Conservation (phyloP, 164 flowering plant genomes). For the Vitis riparia region DNA sequence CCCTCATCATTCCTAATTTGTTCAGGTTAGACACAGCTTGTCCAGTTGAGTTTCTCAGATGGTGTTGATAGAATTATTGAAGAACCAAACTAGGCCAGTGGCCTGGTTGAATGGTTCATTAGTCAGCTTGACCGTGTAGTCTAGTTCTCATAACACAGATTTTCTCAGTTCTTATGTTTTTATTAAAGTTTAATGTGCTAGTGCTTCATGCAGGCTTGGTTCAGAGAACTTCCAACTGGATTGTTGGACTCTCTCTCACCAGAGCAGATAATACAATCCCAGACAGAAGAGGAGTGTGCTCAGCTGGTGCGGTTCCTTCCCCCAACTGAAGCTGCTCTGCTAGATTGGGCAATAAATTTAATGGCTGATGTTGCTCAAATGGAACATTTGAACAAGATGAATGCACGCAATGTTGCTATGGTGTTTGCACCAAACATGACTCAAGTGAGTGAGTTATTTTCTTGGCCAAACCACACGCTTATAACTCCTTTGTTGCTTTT, state of each 20-base stretch:
- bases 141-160: too few species aligned
- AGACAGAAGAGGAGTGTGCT: constrained; percentile 44
- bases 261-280: constrained; percentile 45
- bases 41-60: too few species aligned
- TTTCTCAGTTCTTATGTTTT: too few species aligned
- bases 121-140: too few species aligned
- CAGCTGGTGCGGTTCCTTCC: constrained; percentile 43
- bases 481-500: neutral
- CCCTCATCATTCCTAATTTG: too few species aligned
- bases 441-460: constrained; percentile 28
- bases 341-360: constrained; percentile 51
- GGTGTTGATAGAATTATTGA: neutral
- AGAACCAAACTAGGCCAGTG: neutral
- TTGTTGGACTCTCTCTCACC: constrained; percentile 45
- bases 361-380: constrained; percentile 57
- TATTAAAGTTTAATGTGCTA: neutral
- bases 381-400: constrained; percentile 51
- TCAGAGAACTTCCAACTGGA: constrained; percentile 53
- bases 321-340: constrained; percentile 43
- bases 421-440: constrained; percentile 67
- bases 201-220: constrained; percentile 41
- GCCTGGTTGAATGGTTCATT: too few species aligned
- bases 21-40: too few species aligned
- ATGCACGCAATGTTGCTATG: constrained; percentile 54
- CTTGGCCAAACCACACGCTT: neutral